Evolutionary conservation across 306 rosid species (phyloP).

Genomic region (Malus fusca): DNA sequence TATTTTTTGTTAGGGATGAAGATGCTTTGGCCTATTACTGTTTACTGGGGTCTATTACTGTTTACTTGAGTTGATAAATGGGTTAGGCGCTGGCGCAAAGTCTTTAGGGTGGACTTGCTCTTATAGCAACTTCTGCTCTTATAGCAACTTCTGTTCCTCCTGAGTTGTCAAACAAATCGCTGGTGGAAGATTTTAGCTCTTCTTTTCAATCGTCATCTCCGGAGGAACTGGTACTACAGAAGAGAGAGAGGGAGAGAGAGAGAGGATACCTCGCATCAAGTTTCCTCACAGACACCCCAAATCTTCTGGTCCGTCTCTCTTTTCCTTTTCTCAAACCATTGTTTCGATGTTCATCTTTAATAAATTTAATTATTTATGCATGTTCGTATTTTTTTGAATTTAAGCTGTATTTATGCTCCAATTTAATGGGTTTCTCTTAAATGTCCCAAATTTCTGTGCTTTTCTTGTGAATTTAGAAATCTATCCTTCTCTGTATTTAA

Average conservation of each 20-base stretch:
- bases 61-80: too few relatives aligned
- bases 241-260: not conserved
- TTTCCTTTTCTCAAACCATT: not conserved
- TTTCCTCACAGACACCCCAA: slow-evolving; percentile 52
- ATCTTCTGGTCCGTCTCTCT: slow-evolving; percentile 25
- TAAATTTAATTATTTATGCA: not conserved
- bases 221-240: not conserved
- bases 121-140: too few relatives aligned
- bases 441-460: not conserved
- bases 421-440: not conserved
- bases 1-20: too few relatives aligned
- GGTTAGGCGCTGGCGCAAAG: too few relatives aligned
- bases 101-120: too few relatives aligned
- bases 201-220: not conserved
- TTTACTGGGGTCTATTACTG: too few relatives aligned
- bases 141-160: too few relatives aligned
- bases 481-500: not conserved
- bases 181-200: not conserved
- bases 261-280: slow-evolving; percentile 70
- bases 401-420: not conserved
- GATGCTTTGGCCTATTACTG: too few relatives aligned
- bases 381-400: not conserved
- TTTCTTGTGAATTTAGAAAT: not conserved
- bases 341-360: not conserved
- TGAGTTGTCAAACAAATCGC: not conserved